Base-by-base conservation (phyloP, 1,139 yeast species). In the Magnusiomyces sp. region DNA sequence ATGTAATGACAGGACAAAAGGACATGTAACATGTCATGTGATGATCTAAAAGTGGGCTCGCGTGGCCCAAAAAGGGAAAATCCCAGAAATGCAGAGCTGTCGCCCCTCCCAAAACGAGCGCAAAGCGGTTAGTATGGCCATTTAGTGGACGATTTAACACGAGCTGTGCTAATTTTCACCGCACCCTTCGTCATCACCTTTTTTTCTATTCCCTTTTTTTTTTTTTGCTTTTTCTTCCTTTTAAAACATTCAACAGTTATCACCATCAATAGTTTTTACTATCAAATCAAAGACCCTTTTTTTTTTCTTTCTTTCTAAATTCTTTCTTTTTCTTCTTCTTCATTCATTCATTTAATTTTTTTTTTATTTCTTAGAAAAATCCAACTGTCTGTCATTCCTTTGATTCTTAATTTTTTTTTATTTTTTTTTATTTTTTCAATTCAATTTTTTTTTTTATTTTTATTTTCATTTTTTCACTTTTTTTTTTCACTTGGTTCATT, bases 371-470 rank as follows among this genome's bases (percentile, higher is more conserved):
- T 40, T 40, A 23, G n/a, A 40, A 36, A 31, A 37, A 9, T 14
- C 39, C 13, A 27, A 20, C 43, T 40, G 32, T 19, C 27, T 48
- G 43, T 44, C 34, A 39, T 42, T 14, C 40, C 37, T 13, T 31
- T 46, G 17, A 17, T 19, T 16, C 20, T 13, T 27, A 36, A 27
- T 19, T 27, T 40, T 41, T 20, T 19, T 20, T 31, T 46, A 32
- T 36, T 37, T 16, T 39, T 29, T 38, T 40, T 37, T 23, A 40
- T 39, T 31, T 45, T 23, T 20, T 42, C 34, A 23, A 23, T 23
- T 23, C 7, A 7, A 23, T 23, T 23, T 23, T 23, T 23, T 23
- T 23, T 23, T 23, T 23, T 23, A 23, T 23, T 7, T 23, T 23
- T 23, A 4, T 23, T 23, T 23, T 23, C 4, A 23, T 5, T 23